Evolutionary conservation across 2,329 filamentous ascomycete species (phyloP).

Genomic region (Trichoderma hamatum): DNA sequence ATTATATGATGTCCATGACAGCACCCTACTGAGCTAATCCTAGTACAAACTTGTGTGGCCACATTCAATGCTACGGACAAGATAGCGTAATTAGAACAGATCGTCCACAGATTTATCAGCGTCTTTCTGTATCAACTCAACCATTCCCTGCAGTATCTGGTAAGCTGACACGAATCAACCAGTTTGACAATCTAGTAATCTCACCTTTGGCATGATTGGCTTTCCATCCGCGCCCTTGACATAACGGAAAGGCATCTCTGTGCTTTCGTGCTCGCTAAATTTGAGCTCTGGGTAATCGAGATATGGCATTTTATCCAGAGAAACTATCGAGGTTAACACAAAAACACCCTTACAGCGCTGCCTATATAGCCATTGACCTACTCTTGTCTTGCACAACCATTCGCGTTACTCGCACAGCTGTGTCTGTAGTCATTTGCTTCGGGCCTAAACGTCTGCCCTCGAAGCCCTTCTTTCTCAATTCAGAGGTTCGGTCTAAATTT

Average conservation of each 20-base stretch:
- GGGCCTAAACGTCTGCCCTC: constrained; percentile 83
- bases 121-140: constrained; percentile 89
- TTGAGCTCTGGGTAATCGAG: constrained; percentile 87
- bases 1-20: not conserved
- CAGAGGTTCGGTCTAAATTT: constrained; percentile 83
- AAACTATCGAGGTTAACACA: constrained; percentile 54
- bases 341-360: not conserved
- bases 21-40: not conserved
- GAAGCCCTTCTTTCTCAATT: constrained; percentile 92
- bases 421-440: constrained; percentile 98
- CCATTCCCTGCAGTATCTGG: constrained; percentile 71
- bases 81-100: constrained; percentile 60
- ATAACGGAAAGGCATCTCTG: constrained; percentile 97
- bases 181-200: constrained; percentile 32
- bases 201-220: constrained; percentile 89
- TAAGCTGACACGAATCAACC: constrained; percentile 31
- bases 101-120: constrained; percentile 90
- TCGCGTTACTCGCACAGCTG: constrained; percentile 89
- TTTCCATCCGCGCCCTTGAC: constrained; percentile 74
- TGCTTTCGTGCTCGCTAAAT: constrained; percentile 89
- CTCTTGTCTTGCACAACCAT: constrained; percentile 84
- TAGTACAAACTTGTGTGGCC: not conserved
- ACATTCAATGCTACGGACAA: not conserved
- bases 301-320: constrained; percentile 78
- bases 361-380: constrained; percentile 45